Evolutionary conservation across 768 basidiomycete genomes (phyloP).

Genomic region (Neoboletus magnificus): DNA sequence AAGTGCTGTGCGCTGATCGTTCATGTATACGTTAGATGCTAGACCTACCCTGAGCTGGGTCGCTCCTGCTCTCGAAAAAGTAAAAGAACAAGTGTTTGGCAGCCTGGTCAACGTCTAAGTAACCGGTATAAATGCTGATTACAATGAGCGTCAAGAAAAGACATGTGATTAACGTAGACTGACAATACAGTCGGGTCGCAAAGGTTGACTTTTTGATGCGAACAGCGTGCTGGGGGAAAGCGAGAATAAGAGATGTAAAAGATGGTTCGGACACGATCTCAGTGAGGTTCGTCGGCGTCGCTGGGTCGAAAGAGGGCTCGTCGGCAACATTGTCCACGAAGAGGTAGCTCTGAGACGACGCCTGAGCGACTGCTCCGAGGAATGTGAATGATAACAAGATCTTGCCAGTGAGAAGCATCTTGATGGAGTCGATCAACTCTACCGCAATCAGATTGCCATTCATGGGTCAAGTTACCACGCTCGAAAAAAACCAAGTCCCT

Average conservation of each 20-base stretch:
- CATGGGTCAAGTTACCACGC: constrained; percentile 28
- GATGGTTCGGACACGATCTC: constrained; percentile 24
- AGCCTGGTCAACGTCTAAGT: constrained; percentile 47
- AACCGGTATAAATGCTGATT: constrained; percentile 44
- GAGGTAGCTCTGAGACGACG: constrained; percentile 8
- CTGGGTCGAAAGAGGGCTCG: not conserved
- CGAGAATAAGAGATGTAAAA: constrained; percentile 43
- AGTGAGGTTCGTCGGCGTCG: constrained; percentile 19
- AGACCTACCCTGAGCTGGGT: constrained; percentile 37
- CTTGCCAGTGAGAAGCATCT: not conserved
- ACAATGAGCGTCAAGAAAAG: not conserved
- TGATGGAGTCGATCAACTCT: not conserved
- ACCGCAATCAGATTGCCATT: too few relatives aligned
- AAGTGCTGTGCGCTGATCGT: not conserved
- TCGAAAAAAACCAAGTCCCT: constrained; percentile 26
- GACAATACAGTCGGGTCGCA: constrained; percentile 57
- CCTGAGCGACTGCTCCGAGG: not conserved
- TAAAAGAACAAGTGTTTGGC: constrained; percentile 54
- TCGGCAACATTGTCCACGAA: not conserved
- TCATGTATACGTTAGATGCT: not conserved
- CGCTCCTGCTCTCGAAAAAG: constrained; percentile 56
- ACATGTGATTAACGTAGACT: not conserved
- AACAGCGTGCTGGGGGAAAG: constrained; percentile 51
- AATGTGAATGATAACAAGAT: constrained; percentile 1
- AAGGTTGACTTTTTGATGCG: constrained; percentile 57